Evolutionary conservation across 768 basidiomycete species (phyloP).

Genomic region (Tylopilus rubrobrunneus): DNA sequence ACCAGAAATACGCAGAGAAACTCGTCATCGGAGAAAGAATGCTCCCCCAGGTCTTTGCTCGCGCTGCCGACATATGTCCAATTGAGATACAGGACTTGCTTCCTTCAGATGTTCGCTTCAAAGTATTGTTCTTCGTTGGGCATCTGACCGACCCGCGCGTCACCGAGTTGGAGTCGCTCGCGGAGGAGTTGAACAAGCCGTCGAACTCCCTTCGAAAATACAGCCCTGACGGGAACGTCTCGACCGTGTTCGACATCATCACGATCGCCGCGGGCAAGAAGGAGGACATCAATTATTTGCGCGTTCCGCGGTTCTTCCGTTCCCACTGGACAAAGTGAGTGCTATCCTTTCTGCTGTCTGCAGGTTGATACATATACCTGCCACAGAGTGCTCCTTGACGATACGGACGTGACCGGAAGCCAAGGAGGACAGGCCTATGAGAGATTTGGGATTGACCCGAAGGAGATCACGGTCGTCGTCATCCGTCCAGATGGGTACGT

Average conservation of each 20-base stretch:
- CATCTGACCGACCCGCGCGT: conserved; percentile 19
- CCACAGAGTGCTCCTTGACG: conserved; percentile 35
- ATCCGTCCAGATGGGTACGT: conserved; percentile 42
- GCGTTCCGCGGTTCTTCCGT: conserved; percentile 33
- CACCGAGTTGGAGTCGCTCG: conserved; percentile 23
- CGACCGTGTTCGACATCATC: conserved; percentile 31
- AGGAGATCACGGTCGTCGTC: conserved; percentile 32
- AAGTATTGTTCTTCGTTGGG: conserved; percentile 36
- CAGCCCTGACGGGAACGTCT: conserved; percentile 13
- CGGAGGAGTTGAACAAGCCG: conserved; percentile 24
- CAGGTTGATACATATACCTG: neutral
- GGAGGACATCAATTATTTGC: conserved; percentile 30
- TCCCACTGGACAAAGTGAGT: conserved; percentile 43
- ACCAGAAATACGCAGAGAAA: conserved; percentile 30
- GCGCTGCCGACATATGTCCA: conserved; percentile 35
- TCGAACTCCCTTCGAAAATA: conserved; percentile 30
- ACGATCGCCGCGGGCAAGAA: conserved; percentile 30
- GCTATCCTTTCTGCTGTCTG: neutral
- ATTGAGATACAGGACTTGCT: conserved; percentile 40
- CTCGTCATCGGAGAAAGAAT: conserved; percentile 39
- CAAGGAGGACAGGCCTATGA: conserved; percentile 34
- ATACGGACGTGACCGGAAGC: conserved; percentile 29
- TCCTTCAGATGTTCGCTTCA: conserved; percentile 37
- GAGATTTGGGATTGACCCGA: conserved; percentile 30
- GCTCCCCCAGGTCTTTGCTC: conserved; percentile 33